Evolutionary conservation across 176 grass and related monocot species (phyloP).

Genomic region (Dendrocalamus sinicus): DNA sequence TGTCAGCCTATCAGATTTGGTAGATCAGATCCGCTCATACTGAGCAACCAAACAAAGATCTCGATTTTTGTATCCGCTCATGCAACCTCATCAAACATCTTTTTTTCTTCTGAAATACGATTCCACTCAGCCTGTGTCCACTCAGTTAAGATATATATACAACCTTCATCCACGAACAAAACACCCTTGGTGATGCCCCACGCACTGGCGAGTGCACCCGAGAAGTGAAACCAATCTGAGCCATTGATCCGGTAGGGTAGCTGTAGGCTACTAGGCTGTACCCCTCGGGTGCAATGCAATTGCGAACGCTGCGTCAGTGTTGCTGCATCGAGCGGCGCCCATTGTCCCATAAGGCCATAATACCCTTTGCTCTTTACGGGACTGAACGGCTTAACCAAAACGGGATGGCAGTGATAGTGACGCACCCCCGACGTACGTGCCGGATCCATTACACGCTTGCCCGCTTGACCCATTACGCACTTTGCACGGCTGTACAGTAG

Average conservation of each 20-base stretch:
- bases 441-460: not conserved
- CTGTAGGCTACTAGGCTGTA: not conserved
- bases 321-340: constrained; percentile 9
- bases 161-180: too few relatives aligned
- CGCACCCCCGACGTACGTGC: not conserved
- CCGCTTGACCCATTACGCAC: not conserved
- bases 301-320: not conserved
- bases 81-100: too few relatives aligned
- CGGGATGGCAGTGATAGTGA: constrained; percentile 34
- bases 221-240: not conserved
- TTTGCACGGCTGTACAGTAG: not conserved
- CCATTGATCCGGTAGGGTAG: constrained; percentile 15
- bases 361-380: not conserved
- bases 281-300: not conserved
- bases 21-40: too few relatives aligned
- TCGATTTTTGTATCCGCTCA: too few relatives aligned
- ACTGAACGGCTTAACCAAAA: constrained; percentile 12
- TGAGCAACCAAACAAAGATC: too few relatives aligned
- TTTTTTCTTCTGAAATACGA: too few relatives aligned
- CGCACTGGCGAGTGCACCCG: constrained; percentile 46
- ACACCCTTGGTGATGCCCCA: constrained; percentile 12
- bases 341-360: constrained; percentile 15
- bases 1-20: too few relatives aligned
- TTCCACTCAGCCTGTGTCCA: too few relatives aligned
- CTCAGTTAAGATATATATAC: too few relatives aligned